Percentiles rank a stretch among this genome's conserved stretches.
These are phyloP conservation scores for Purpureocillium lavendulum DNA, from an alignment of 2,329 filamentous ascomycete genomes.

Conservation along the genomic window DNA sequence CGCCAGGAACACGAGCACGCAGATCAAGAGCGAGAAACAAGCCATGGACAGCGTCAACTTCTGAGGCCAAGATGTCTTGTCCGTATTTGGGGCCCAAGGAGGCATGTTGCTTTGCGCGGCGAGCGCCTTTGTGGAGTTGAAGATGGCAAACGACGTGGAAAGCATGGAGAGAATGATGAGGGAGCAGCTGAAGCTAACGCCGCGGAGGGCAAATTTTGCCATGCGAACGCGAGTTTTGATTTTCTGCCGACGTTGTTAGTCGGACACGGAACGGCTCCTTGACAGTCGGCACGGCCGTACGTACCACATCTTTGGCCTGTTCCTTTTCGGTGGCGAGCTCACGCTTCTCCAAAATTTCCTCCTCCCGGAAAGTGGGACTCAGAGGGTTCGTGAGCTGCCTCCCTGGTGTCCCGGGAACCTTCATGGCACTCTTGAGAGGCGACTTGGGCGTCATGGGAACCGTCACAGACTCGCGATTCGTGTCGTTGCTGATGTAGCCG, in stretches of 20 bases:
- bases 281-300: too few relatives aligned
- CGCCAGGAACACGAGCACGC: constrained; percentile 69
- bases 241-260: constrained; percentile 52
- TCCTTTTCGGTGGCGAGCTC: constrained; percentile 76
- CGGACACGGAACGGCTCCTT: too few relatives aligned
- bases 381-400: constrained; percentile 67
- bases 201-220: constrained; percentile 90
- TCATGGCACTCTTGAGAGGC: constrained; percentile 85
- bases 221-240: constrained; percentile 85
- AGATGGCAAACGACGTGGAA: constrained; percentile 80
- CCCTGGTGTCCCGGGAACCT: constrained; percentile 72
- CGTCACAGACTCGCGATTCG: constrained; percentile 45
- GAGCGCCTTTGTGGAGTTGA: constrained; percentile 75
- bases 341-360: constrained; percentile 76
- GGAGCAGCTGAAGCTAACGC: constrained; percentile 94
- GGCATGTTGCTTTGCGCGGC: constrained; percentile 72
- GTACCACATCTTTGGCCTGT: constrained; percentile 80
- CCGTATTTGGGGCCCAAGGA: constrained; percentile 73
- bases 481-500: constrained; percentile 65
- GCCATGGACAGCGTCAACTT: constrained; percentile 72
- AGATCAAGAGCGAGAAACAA: constrained; percentile 71
- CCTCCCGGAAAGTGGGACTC: constrained; percentile 87
- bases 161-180: constrained; percentile 91
- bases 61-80: constrained; percentile 69
- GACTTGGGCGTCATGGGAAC: constrained; percentile 63